Percentiles rank a stretch among this genome's conserved stretches.
phyloP scores from a whole-genome alignment of 2,329 filamentous ascomycete genomes.

The Pseudocercospora fuligena region DNA sequence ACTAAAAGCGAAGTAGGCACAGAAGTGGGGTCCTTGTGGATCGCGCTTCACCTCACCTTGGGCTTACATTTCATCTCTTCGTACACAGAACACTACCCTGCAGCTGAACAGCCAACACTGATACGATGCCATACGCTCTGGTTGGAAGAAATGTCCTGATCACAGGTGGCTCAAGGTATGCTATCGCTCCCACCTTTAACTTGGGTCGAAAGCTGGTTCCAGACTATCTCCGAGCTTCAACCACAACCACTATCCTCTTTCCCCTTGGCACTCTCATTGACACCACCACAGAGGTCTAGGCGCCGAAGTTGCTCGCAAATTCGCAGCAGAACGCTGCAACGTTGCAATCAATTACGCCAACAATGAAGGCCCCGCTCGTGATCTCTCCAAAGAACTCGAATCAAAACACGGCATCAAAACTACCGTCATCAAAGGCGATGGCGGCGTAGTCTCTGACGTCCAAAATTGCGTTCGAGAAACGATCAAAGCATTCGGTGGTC shows the following conservation, averaged over 20 bases:
- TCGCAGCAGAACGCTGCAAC: slow-evolving; percentile 70
- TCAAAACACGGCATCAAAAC: slow-evolving; percentile 57
- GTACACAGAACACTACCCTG: not conserved
- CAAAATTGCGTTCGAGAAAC: slow-evolving; percentile 63
- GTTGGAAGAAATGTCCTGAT: slow-evolving; percentile 66
- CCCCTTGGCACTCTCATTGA: slow-evolving; percentile 1
- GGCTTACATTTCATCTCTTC: not conserved
- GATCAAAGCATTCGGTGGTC: slow-evolving; percentile 64
- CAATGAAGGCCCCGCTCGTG: slow-evolving; percentile 63
- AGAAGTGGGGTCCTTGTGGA: not conserved
- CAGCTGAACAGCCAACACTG: not conserved
- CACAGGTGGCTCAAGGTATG: slow-evolving; percentile 67
- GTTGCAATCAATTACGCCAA: slow-evolving; percentile 75
- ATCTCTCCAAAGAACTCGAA: slow-evolving; percentile 62
- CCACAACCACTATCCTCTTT: not conserved
- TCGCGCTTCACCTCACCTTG: not conserved
- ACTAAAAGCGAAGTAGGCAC: not conserved
- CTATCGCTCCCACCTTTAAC: not conserved
- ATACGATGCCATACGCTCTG: slow-evolving; percentile 65
- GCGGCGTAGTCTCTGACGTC: slow-evolving; percentile 65
- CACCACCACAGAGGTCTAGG: slow-evolving; percentile 46
- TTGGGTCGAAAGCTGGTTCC: not conserved
- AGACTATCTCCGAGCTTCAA: not conserved
- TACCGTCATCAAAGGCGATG: slow-evolving; percentile 67
- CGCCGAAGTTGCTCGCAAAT: slow-evolving; percentile 68